Percentiles rank a stretch among this genome's conserved stretches.
Evolutionary conservation across 345 rosid species (phyloP).

Genomic region (Anacardium occidentale): DNA sequence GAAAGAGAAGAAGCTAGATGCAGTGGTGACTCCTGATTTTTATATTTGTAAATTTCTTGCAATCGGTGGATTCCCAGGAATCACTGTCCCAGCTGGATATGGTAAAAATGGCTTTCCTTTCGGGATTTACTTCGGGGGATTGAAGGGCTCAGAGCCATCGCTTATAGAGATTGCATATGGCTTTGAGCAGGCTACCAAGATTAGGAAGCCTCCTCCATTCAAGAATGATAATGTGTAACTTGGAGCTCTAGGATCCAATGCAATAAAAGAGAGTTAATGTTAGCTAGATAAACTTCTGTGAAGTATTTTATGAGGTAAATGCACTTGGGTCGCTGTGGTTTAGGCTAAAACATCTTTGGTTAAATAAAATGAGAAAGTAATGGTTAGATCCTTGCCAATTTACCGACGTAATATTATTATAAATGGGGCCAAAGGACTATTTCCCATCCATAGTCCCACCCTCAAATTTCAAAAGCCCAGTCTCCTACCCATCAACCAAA

Average conservation of each 20-base stretch:
- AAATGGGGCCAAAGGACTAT: too few relatives aligned
- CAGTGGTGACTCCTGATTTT: conserved; percentile 39
- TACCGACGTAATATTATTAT: too few relatives aligned
- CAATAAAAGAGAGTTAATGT: neutral
- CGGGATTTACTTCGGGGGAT: conserved; percentile 64
- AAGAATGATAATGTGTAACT: neutral
- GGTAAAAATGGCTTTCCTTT: conserved; percentile 50
- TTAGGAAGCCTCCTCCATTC: conserved; percentile 56
- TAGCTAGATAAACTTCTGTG: too few relatives aligned
- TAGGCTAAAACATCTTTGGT: too few relatives aligned
- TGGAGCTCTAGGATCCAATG: neutral
- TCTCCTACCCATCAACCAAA: too few relatives aligned
- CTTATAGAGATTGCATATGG: conserved; percentile 69
- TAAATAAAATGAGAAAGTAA: too few relatives aligned
- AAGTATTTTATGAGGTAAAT: too few relatives aligned
- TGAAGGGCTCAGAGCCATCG: conserved; percentile 60
- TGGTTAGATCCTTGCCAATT: too few relatives aligned
- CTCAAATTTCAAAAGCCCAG: too few relatives aligned
- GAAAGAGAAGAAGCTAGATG: conserved; percentile 47
- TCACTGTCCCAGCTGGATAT: conserved; percentile 65
- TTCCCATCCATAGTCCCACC: too few relatives aligned
- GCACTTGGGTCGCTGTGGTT: too few relatives aligned
- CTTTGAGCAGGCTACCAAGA: conserved; percentile 65
- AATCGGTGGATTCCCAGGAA: conserved; percentile 69
- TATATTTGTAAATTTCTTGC: conserved; percentile 38